Evolutionary conservation across 129 eudicot genomes (phyloP).

Genomic region (Solidago caesia): DNA sequence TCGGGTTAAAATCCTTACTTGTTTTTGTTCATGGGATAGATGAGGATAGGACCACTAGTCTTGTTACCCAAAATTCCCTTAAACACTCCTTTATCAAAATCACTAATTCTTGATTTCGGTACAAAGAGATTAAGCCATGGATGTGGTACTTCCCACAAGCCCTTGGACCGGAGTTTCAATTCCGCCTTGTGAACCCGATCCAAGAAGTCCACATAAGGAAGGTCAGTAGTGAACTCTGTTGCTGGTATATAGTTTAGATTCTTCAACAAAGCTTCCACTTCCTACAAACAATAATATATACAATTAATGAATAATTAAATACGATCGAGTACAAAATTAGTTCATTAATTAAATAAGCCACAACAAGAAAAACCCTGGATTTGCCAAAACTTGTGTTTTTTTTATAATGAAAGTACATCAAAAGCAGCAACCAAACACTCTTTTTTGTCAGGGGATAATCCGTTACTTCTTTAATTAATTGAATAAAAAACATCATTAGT

Average conservation of each 20-base stretch:
- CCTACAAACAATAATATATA: conserved; percentile 35
- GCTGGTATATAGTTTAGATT: conserved; percentile 64
- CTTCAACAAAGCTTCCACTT: conserved; percentile 57
- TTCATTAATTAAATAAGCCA: background rate
- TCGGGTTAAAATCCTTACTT: conserved; percentile 47
- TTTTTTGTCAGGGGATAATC: conserved; percentile 49
- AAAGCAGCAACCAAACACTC: conserved; percentile 38
- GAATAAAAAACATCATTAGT: background rate
- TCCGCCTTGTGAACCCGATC: conserved; percentile 99
- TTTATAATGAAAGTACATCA: conserved; percentile 33
- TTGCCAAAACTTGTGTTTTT: background rate
- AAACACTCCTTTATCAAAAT: conserved; percentile 80
- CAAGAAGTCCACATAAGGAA: conserved; percentile 74
- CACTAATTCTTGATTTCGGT: conserved; percentile 81
- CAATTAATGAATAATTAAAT: background rate
- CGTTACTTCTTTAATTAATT: conserved; percentile 29
- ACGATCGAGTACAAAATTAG: background rate
- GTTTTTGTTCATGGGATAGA: conserved; percentile 94
- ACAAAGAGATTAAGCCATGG: conserved; percentile 92
- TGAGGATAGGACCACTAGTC: conserved; percentile 87
- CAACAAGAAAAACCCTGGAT: conserved; percentile 25
- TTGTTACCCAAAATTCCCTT: conserved; percentile 92
- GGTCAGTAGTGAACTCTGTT: conserved; percentile 66
- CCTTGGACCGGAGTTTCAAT: conserved; percentile 81
- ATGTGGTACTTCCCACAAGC: conserved; percentile 91